Conservation (phyloP, 1,284 basidiomycete species). For the Phellinidium pouzarii region DNA sequence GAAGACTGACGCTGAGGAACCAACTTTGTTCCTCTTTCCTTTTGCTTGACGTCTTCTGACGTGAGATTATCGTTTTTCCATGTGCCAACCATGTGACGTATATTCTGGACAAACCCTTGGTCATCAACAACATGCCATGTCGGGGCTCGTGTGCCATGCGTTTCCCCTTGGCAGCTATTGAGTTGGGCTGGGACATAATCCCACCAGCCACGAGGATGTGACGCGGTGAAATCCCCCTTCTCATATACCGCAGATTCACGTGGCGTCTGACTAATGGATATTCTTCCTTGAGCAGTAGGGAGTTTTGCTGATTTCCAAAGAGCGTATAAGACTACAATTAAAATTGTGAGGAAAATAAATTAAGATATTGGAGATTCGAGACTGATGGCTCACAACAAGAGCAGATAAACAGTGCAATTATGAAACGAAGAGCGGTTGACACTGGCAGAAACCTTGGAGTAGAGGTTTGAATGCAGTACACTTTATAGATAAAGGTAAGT, state of each 20-base stretch:
- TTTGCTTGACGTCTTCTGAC: background rate
- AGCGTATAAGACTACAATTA: conserved; percentile 44
- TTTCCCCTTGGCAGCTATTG: background rate
- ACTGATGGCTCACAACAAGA: conserved; percentile 46
- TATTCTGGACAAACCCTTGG: conserved; percentile 20
- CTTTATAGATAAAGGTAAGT: conserved; percentile 34
- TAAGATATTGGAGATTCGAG: conserved; percentile 1
- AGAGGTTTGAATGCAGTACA: conserved; percentile 28
- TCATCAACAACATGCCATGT: conserved; percentile 14
- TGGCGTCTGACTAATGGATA: conserved; percentile 36
- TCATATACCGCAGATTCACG: conserved; percentile 26
- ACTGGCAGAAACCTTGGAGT: conserved; percentile 36
- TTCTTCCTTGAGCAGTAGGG: conserved; percentile 45
- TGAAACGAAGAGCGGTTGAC: conserved; percentile 43
- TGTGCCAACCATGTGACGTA: conserved; percentile 6
- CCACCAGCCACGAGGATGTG: conserved; percentile 45
- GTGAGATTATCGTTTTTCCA: background rate
- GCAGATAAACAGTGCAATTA: conserved; percentile 52
- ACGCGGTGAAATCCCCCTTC: conserved; percentile 23
- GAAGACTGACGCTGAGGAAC: background rate
- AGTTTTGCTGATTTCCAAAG: conserved; percentile 48
- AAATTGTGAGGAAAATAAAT: too few relatives aligned
- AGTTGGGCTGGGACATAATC: conserved; percentile 35
- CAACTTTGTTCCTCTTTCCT: conserved; percentile 5
- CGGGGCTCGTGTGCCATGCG: conserved; percentile 7